Evolutionary conservation across 495 filamentous ascomycete species (phyloP).

Genomic region (Aspergillus affinis): DNA sequence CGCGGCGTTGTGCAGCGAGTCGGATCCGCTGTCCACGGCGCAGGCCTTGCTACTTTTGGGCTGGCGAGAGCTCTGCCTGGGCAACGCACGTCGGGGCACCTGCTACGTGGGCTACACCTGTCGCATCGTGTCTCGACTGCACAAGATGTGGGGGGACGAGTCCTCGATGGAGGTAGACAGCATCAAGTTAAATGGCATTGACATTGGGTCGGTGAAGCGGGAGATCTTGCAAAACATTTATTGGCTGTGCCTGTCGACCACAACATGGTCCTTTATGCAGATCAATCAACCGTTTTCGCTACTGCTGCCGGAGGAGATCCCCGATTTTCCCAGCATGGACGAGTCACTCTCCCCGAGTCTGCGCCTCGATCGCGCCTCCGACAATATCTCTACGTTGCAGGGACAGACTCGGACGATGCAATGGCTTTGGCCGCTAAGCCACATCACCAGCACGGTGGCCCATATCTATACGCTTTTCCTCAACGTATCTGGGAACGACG

Average conservation of each 20-base stretch:
- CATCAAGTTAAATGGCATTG: slow-evolving; percentile 7
- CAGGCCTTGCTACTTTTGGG: slow-evolving; percentile 1
- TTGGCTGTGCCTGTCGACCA: slow-evolving; percentile 7
- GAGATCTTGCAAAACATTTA: slow-evolving; percentile 9
- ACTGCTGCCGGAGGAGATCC: slow-evolving; percentile 1
- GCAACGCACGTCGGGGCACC: slow-evolving; percentile 5
- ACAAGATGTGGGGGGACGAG: neutral
- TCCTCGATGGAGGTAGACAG: neutral
- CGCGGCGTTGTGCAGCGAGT: neutral
- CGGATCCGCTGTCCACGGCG: slow-evolving; percentile 2
- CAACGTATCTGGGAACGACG: neutral
- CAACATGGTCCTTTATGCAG: slow-evolving; percentile 9
- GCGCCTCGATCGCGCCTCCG: slow-evolving; percentile 3
- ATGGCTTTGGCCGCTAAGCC: slow-evolving; percentile 8
- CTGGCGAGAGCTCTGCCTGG: slow-evolving; percentile 8
- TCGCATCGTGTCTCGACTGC: neutral
- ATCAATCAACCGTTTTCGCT: slow-evolving; percentile 7
- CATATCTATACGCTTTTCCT: slow-evolving; percentile 7
- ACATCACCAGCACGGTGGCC: slow-evolving; percentile 3
- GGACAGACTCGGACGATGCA: slow-evolving; percentile 5
- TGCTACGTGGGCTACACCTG: slow-evolving; percentile 9
- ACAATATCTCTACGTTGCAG: slow-evolving; percentile 6
- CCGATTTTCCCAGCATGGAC: neutral
- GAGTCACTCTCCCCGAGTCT: slow-evolving; percentile 4
- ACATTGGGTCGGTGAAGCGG: slow-evolving; percentile 1